Conservation (phyloP, 768 basidiomycete species). For the Omphalotus guepiniiformis region DNA sequence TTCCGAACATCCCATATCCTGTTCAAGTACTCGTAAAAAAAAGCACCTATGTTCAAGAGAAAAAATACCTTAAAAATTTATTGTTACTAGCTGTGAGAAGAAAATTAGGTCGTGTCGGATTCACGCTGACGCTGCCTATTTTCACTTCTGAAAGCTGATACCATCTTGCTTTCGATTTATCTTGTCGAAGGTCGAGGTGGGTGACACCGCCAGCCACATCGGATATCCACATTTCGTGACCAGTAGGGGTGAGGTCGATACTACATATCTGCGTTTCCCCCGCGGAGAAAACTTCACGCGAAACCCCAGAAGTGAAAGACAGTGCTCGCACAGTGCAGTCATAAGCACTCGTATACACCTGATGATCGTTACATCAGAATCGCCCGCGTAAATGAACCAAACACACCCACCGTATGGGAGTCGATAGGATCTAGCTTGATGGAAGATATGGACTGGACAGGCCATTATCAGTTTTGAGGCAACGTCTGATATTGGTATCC, state of each 20-base stretch:
- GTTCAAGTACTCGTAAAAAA: conserved; percentile 5
- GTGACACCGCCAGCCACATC: conserved; percentile 68
- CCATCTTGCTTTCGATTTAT: conserved; percentile 48
- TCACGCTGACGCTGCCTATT: conserved; percentile 77
- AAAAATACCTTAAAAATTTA: conserved; percentile 59
- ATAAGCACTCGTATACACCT: conserved; percentile 82
- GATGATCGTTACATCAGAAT: conserved; percentile 6
- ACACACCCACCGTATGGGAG: conserved; percentile 56
- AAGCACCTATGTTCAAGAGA: not conserved
- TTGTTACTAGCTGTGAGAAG: conserved; percentile 76
- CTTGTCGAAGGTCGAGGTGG: conserved; percentile 71
- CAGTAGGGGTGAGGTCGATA: conserved; percentile 62
- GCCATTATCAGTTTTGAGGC: not conserved
- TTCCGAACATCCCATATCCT: conserved; percentile 84
- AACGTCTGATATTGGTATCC: not conserved
- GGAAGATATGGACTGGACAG: conserved; percentile 56
- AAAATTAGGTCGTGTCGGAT: conserved; percentile 62
- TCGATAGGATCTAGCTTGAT: conserved; percentile 76
- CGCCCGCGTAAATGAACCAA: not conserved
- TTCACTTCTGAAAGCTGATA: conserved; percentile 69
- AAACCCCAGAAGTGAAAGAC: conserved; percentile 69
- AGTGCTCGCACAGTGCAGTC: conserved; percentile 73
- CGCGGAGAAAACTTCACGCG: conserved; percentile 62
- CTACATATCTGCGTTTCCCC: conserved; percentile 63
- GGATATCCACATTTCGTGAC: conserved; percentile 83